Base-by-base conservation (phyloP, 73 alveolate genomes). In the Halteria grandinella region DNA sequence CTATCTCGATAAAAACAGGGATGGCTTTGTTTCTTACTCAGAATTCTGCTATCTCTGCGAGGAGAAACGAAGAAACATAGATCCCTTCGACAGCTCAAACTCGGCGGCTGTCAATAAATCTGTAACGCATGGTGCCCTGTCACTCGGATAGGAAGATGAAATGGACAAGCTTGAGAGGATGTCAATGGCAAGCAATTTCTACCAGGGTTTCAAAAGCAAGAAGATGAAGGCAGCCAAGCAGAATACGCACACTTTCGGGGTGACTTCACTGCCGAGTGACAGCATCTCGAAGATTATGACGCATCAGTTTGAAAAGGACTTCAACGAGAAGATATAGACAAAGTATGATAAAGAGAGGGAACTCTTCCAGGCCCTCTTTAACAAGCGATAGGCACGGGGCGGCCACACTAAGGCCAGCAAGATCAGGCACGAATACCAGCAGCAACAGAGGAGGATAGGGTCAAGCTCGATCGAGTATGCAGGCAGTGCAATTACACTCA, bases 11-110 rank as follows among this genome's bases (percentile, higher is more conserved):
- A 27, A 37, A 5, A 79, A 66, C 39, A 50, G 50, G 11, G 89
- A 79, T 41, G 82, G 83, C 10, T 34, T 21, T n/a, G 49, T 79
- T 6, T 27, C 43, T 17, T 79, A 79, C 52, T 12, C 44, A 17
- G 89, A 79, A 23, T 79, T 79, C 33, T 79, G 89, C 23, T 36
- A 58, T n/a, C 39, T 79, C 37, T 36, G 78, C 14, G 89, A 79
- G 17, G 89, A 79, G 33, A 79, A 66, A 36, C 31, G 87, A 40
- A 55, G 87, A 43, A 55, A 75, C 23, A 57, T 75, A n/a, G 87
- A 75, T 45, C 87, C 79, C 10, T 75, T 75, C 54, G 87, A 75
- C 24, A 25, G 43, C 24, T n/a, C n/a, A n/a, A n/a, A n/a, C n/a
- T n/a, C n/a, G n/a, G n/a, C n/a, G n/a, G n/a, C n/a, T 10, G 45